Conservation (phyloP, 148 eudicot species). For the Camellia sinensis region DNA sequence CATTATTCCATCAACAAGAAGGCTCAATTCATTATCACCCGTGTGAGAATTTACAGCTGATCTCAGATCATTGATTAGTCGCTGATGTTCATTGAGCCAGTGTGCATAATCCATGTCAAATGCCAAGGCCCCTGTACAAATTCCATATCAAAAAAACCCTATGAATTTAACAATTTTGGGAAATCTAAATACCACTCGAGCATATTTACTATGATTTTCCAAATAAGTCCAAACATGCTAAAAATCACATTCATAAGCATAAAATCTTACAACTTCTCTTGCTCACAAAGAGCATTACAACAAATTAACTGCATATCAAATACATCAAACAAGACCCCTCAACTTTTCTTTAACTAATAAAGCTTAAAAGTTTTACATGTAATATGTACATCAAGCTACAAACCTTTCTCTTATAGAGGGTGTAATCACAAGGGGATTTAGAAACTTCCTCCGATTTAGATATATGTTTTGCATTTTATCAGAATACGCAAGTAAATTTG, state of each 20-base stretch:
- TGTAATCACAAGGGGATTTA: background rate
- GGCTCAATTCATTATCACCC: conserved; percentile 59
- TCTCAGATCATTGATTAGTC: conserved; percentile 70
- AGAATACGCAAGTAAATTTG: background rate
- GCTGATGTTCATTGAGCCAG: conserved; percentile 89
- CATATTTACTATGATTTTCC: no score
- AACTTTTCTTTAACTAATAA: no score
- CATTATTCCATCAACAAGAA: conserved; percentile 73
- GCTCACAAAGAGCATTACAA: no score
- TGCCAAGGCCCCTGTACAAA: conserved; percentile 60
- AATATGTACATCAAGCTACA: no score
- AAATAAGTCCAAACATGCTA: no score
- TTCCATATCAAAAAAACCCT: background rate
- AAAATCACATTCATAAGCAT: no score
- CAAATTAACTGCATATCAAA: no score
- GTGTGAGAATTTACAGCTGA: conserved; percentile 60
- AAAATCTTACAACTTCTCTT: no score
- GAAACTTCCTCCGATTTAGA: background rate
- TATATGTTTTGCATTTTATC: background rate
- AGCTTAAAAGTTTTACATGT: no score
- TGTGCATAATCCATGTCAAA: conserved; percentile 80
- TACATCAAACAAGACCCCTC: no score
- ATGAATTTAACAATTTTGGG: background rate
- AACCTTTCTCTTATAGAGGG: no score
- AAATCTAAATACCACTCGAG: background rate